Evolutionary conservation across 768 basidiomycete genomes (phyloP), one percentile per base, ranked within the genome.

Genomic region (Xerocomus potaroensis): DNA sequence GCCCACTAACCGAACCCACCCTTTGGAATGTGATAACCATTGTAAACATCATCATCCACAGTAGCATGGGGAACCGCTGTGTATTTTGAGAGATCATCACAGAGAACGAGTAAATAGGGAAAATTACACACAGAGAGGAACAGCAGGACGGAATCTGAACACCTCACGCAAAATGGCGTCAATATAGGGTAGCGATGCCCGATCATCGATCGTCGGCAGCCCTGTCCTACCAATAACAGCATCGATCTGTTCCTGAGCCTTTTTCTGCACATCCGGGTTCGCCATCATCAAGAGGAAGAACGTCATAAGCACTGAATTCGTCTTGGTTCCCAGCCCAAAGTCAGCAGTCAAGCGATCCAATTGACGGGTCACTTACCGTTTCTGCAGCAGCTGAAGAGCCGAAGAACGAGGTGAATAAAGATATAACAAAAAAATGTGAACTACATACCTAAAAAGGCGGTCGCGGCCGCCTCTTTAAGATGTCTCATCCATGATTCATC

Each of bases 211-310:
- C 9, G 40, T 45, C 5, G 69, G 69, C 12, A 67, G 50, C 9
- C 62, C 46, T 33, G 50, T 42, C 11, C 34, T 50, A 4, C 70
- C 69, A 32, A 69, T 49, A 15, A 64, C 58, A 0, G 42, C 31
- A 10, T 61, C 57, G 9, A 71, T 45, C 47, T 69, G 68, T 27
- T 56, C 57, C 6, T 63, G 55, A 23, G 68, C 68, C 19, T 47
- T 50, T 10, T 43, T 36, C 37, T 70, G 67, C n/a, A 64, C 57
- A 8, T 63, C 61, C 1, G 69, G 69, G 42, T 66, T 33, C 7
- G 49, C 45, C 8, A 61, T 23, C 62, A 69, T 70, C 11, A 59
- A 61, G n/a, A 69, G 51, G 47, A 69, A 50, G 45, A 72, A 69
- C 14, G 24, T n/a, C 36, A 14, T 15, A 54, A 27, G n/a, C 11